Percentiles rank a stretch among this genome's conserved stretches.
Conservation (phyloP, 2,329 filamentous ascomycete genomes). For the Ophiognomonia clavigignenti-juglandacearum region DNA sequence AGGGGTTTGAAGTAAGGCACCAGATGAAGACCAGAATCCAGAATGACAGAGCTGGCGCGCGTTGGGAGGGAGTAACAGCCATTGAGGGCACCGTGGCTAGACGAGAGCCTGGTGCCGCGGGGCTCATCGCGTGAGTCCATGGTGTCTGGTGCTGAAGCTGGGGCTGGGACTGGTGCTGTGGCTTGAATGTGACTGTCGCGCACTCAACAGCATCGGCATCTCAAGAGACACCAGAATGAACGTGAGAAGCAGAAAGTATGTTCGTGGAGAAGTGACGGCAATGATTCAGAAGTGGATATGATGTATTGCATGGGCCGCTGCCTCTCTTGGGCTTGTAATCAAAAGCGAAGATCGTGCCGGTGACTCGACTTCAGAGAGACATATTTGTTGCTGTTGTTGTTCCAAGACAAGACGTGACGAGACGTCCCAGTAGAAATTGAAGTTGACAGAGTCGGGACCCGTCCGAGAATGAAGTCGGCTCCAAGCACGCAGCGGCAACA, state of each 20-base stretch:
- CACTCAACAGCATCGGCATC: neutral
- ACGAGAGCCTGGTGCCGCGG: constrained; percentile 26
- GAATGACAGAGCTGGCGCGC: constrained; percentile 17
- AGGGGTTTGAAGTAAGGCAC: constrained; percentile 32
- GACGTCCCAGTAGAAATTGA: neutral
- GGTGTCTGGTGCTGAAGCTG: no score
- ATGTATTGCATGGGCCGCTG: constrained; percentile 3
- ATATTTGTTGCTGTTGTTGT: constrained; percentile 6
- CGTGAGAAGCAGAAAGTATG: constrained; percentile 7
- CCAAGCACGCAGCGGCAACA: no score
- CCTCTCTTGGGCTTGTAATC: constrained; percentile 5
- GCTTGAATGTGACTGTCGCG: neutral
- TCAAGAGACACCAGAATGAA: constrained; percentile 6
- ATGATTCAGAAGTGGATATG: constrained; percentile 12
- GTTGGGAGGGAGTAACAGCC: constrained; percentile 26
- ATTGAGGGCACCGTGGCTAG: constrained; percentile 36
- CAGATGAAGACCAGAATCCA: constrained; percentile 5
- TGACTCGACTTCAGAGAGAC: constrained; percentile 2
- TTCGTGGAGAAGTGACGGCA: constrained; percentile 1
- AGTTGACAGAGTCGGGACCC: neutral
- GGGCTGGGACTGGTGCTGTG: no score
- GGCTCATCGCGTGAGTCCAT: constrained; percentile 20
- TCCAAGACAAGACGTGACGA: neutral
- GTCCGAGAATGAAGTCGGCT: neutral
- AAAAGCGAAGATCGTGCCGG: constrained; percentile 9